Percentiles rank a stretch among this genome's conserved stretches.
Evolutionary conservation across 1,284 basidiomycete genomes (phyloP).

Genomic region (Ganoderma sinense): DNA sequence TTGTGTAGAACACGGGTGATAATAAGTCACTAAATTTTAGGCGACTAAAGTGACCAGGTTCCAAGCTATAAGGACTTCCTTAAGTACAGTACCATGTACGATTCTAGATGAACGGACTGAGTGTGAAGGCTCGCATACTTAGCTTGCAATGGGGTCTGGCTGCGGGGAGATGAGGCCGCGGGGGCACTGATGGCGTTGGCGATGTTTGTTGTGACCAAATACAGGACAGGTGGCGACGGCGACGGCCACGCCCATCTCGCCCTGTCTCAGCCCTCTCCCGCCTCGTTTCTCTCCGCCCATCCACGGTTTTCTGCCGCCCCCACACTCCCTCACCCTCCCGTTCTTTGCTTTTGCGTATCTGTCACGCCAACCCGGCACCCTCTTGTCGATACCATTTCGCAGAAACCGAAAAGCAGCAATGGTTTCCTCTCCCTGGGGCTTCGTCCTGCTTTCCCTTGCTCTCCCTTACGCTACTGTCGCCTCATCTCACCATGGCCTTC

Average conservation of each 20-base stretch:
- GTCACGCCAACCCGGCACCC: slow-evolving; percentile 9
- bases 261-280: slow-evolving; percentile 18
- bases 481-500: slow-evolving; percentile 30
- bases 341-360: slow-evolving; percentile 29
- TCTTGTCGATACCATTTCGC: slow-evolving; percentile 7
- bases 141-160: not conserved
- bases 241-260: slow-evolving; percentile 8
- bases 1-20: no score
- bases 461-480: slow-evolving; percentile 39
- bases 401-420: slow-evolving; percentile 23
- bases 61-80: no score
- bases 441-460: slow-evolving; percentile 39
- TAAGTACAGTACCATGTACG: no score
- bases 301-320: slow-evolving; percentile 19
- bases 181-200: not conserved
- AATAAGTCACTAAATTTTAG: no score
- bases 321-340: slow-evolving; percentile 33
- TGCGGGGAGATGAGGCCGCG: slow-evolving; percentile 8
- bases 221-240: slow-evolving; percentile 17
- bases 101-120: no score
- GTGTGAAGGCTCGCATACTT: no score
- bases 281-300: slow-evolving; percentile 15
- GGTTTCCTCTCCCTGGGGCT: slow-evolving; percentile 37
- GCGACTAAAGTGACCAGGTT: no score
- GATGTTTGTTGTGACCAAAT: slow-evolving; percentile 22